phyloP scores from a whole-genome alignment of 2,329 filamentous ascomycete species.

The Fusarium sp. region DNA sequence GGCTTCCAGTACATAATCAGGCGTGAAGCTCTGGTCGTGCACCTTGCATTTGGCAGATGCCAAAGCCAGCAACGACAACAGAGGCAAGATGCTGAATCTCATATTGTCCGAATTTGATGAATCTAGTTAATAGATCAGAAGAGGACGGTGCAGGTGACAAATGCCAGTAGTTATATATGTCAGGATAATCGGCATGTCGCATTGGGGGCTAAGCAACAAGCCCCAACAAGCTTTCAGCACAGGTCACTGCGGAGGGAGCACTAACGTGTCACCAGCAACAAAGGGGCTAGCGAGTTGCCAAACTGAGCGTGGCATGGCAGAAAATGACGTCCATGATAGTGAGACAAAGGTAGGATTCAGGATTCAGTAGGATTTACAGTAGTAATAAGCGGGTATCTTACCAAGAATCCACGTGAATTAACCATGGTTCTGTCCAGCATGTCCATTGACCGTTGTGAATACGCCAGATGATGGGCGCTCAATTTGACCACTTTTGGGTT shows the following conservation, averaged over 20 bases:
- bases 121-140: too few relatives aligned
- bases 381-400: background rate
- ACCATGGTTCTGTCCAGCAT: too few relatives aligned
- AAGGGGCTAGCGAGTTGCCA: background rate
- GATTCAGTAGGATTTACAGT: too few relatives aligned
- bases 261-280: conserved; percentile 17
- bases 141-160: background rate
- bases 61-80: conserved; percentile 24
- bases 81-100: background rate
- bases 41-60: conserved; percentile 8
- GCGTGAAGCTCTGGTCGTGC: conserved; percentile 18
- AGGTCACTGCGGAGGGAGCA: conserved; percentile 16
- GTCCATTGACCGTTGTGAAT: background rate
- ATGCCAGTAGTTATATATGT: background rate
- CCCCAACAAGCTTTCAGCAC: conserved; percentile 23
- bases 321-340: conserved; percentile 15
- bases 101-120: background rate
- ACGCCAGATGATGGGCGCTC: background rate
- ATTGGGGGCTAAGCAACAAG: background rate
- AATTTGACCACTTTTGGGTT: background rate
- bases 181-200: background rate
- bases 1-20: conserved; percentile 34
- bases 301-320: background rate
- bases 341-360: background rate
- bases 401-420: too few relatives aligned